Evolutionary conservation across 805 yeast genomes (phyloP).

Genomic region (Sporopachydermia lactativora): DNA sequence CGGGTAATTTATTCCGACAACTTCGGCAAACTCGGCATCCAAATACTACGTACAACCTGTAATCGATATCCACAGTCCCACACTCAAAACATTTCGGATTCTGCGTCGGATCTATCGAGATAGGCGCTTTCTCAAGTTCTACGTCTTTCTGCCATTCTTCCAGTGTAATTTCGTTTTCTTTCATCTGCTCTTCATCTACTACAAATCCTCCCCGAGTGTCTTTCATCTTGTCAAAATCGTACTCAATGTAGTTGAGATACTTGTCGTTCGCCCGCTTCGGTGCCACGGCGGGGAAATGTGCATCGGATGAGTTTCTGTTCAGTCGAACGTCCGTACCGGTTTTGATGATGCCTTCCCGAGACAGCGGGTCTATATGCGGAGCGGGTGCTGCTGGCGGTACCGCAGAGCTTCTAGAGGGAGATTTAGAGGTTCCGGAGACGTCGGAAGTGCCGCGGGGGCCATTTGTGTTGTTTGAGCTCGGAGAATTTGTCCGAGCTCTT

Average conservation of each 20-base stretch:
- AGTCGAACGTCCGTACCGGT: background rate
- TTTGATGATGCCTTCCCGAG: background rate
- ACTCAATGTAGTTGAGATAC: constrained; percentile 24
- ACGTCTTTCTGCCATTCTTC: constrained; percentile 47
- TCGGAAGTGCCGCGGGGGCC: background rate
- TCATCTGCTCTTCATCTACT: constrained; percentile 23
- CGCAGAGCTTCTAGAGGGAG: too few species aligned
- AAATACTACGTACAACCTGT: constrained; percentile 54
- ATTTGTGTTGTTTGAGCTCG: too few species aligned
- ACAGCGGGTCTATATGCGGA: background rate
- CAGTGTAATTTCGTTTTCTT: constrained; percentile 20
- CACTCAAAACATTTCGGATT: constrained; percentile 85
- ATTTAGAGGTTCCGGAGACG: background rate
- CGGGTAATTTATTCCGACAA: constrained; percentile 63
- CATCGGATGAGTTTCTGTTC: background rate
- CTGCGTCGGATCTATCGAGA: constrained; percentile 14
- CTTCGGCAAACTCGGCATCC: constrained; percentile 62
- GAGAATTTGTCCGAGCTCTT: background rate
- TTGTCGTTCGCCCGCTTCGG: constrained; percentile 12
- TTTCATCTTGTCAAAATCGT: constrained; percentile 71
- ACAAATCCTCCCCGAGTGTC: constrained; percentile 84
- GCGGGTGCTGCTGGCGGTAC: background rate
- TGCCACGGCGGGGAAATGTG: constrained; percentile 7
- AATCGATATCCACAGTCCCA: constrained; percentile 66
- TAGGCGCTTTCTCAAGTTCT: constrained; percentile 12